Conservation (phyloP, 495 filamentous ascomycete genomes). For the Talaromyces wortmannii region DNA sequence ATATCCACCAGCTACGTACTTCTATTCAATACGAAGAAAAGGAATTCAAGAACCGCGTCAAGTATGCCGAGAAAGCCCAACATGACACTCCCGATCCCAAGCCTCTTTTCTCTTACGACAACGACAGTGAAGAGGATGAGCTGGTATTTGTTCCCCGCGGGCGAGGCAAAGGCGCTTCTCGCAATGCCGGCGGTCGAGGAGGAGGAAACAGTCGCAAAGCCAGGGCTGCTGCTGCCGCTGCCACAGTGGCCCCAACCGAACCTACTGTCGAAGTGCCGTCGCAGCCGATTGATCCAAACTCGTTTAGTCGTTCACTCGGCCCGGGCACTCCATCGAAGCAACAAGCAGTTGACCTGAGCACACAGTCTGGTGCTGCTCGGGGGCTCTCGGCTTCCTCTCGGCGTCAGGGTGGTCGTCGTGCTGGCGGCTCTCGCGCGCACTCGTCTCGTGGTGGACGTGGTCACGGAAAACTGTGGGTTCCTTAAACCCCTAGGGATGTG, state of each 20-base stretch:
- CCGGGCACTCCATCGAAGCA: conserved; percentile 18
- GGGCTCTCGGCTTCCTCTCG: conserved; percentile 31
- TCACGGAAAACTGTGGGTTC: conserved; percentile 49
- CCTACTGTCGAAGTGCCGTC: conserved; percentile 36
- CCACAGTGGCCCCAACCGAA: conserved; percentile 18
- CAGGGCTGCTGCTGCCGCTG: conserved; percentile 15
- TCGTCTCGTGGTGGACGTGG: conserved; percentile 28
- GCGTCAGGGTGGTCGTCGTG: conserved; percentile 15
- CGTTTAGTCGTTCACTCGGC: conserved; percentile 40
- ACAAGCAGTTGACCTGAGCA: conserved; percentile 29
- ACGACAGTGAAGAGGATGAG: conserved; percentile 51
- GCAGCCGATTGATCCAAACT: conserved; percentile 49
- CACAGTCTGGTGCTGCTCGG: conserved; percentile 28
- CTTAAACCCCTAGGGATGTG: conserved; percentile 19
- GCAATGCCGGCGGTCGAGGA: conserved; percentile 28
- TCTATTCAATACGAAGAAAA: conserved; percentile 53
- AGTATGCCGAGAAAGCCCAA: conserved; percentile 41
- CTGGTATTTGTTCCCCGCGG: conserved; percentile 48
- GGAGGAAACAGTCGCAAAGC: conserved; percentile 23
- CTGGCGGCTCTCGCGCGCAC: conserved; percentile 7
- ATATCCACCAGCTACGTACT: conserved; percentile 52
- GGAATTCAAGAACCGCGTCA: conserved; percentile 49
- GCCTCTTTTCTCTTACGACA: conserved; percentile 37
- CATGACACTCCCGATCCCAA: conserved; percentile 25
- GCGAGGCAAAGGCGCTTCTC: conserved; percentile 32